Evolutionary conservation across 2,329 filamentous ascomycete genomes (phyloP).

Genomic region (Aspergillus intermedius): DNA sequence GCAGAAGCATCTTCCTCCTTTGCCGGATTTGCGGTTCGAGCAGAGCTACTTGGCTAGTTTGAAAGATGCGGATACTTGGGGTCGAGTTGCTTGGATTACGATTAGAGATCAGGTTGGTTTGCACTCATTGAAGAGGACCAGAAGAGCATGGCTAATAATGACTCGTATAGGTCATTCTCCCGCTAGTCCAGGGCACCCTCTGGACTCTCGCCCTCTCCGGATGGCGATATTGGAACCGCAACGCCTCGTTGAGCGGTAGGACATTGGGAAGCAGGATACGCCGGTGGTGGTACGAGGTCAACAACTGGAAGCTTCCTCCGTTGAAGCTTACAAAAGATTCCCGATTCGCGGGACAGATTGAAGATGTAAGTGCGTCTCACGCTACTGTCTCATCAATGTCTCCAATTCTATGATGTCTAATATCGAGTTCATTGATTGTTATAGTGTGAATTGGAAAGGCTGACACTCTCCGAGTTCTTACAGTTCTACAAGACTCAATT

Average conservation of each 20-base stretch:
- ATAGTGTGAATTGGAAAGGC: constrained; percentile 4
- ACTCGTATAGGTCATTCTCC: constrained; percentile 64
- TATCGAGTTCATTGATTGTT: background rate
- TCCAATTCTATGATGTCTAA: background rate
- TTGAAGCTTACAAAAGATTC: constrained; percentile 17
- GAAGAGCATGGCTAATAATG: too few relatives aligned
- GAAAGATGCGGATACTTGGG: constrained; percentile 68
- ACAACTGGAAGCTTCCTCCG: constrained; percentile 73
- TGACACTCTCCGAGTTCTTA: constrained; percentile 29
- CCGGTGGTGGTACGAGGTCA: constrained; percentile 92
- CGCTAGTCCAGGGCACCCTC: constrained; percentile 77
- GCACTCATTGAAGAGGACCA: too few relatives aligned
- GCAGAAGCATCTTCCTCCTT: constrained; percentile 56
- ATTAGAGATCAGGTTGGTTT: constrained; percentile 70
- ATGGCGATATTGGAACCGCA: constrained; percentile 85
- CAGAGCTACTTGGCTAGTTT: constrained; percentile 96
- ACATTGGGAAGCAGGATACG: constrained; percentile 69
- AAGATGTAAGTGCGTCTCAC: constrained; percentile 34
- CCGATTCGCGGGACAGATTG: constrained; percentile 34
- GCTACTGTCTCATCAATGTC: background rate
- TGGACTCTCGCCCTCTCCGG: constrained; percentile 80
- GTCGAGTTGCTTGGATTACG: constrained; percentile 76
- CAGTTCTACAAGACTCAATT: constrained; percentile 34
- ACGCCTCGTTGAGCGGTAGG: constrained; percentile 67
- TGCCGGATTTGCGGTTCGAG: constrained; percentile 85